Conservation (phyloP, 768 basidiomycete genomes). For the Phallus indusiatus region DNA sequence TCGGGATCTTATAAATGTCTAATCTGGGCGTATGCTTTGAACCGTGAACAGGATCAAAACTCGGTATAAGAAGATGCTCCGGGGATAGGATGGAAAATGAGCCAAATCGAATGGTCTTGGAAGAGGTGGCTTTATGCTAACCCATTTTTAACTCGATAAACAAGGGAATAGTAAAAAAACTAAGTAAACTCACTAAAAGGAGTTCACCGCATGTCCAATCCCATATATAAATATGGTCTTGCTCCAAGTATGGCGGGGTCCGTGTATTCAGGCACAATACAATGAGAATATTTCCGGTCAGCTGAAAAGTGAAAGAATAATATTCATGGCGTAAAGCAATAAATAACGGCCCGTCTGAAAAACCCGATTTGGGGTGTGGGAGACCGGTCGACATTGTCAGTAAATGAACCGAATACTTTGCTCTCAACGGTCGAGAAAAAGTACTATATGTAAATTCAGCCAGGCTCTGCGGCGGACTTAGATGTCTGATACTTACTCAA, state of each 20-base stretch:
- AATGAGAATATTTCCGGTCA: slow-evolving; percentile 15
- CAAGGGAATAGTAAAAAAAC: background rate
- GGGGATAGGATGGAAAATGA: slow-evolving; percentile 21
- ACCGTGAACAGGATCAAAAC: background rate
- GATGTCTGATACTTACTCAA: slow-evolving; percentile 17
- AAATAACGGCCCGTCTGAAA: slow-evolving; percentile 23
- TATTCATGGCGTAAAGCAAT: slow-evolving; percentile 27
- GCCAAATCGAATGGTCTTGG: slow-evolving; percentile 2
- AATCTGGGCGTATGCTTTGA: slow-evolving; percentile 11
- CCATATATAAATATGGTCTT: slow-evolving; percentile 48
- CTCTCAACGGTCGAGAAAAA: background rate
- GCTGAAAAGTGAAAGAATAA: slow-evolving; percentile 19
- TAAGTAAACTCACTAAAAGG: slow-evolving; percentile 36
- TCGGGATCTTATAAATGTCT: slow-evolving; percentile 17
- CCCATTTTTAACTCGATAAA: slow-evolving; percentile 3
- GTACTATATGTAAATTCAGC: slow-evolving; percentile 14
- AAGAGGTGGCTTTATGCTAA: background rate
- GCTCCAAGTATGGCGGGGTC: slow-evolving; percentile 19
- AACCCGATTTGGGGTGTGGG: slow-evolving; percentile 33
- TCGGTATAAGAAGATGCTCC: slow-evolving; percentile 16
- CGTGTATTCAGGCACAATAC: slow-evolving; percentile 25
- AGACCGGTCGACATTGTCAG: slow-evolving; percentile 36
- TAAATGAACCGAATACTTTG: slow-evolving; percentile 33
- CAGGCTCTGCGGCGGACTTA: background rate
- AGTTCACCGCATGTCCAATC: slow-evolving; percentile 53